Conservation (phyloP, 352 stramenopile species). For the Phytophthora boehmeriae region DNA sequence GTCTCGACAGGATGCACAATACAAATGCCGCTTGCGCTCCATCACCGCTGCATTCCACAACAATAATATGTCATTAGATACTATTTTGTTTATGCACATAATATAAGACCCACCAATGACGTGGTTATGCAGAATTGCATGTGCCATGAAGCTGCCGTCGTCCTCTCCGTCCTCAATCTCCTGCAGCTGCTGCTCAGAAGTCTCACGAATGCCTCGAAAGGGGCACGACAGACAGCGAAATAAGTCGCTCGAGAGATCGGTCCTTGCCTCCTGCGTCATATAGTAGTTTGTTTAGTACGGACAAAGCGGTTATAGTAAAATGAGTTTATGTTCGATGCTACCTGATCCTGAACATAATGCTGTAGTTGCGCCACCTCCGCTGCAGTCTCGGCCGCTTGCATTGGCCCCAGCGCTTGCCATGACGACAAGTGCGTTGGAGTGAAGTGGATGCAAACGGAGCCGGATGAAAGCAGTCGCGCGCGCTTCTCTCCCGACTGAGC, state of each 20-base stretch:
- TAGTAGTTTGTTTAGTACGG: constrained; percentile 4
- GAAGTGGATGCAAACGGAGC: constrained; percentile 27
- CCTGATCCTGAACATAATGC: constrained; percentile 23
- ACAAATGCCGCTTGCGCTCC: constrained; percentile 52
- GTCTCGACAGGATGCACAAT: constrained; percentile 61
- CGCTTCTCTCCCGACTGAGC: constrained; percentile 20
- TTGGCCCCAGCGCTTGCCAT: constrained; percentile 11
- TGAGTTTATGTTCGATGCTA: constrained; percentile 8
- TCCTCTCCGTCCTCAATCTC: constrained; percentile 29
- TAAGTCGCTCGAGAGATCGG: constrained; percentile 24
- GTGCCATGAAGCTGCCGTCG: constrained; percentile 63
- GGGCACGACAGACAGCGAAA: constrained; percentile 60
- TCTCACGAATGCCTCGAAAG: constrained; percentile 49
- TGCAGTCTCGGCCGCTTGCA: not conserved
- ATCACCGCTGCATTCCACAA: constrained; percentile 39
- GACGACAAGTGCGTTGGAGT: not conserved
- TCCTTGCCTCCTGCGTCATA: constrained; percentile 11
- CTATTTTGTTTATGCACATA: not conserved
- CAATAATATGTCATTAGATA: constrained; percentile 2
- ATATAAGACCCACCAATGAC: constrained; percentile 42
- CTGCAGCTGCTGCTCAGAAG: constrained; percentile 20
- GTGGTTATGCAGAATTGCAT: constrained; percentile 68
- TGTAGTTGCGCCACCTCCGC: constrained; percentile 18
- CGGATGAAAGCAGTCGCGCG: constrained; percentile 15
- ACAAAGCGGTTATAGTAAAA: constrained; percentile 2